These are phyloP conservation scores for Yarrowia porcina DNA, from an alignment of 805 yeast species.

Conservation along the genomic window DNA sequence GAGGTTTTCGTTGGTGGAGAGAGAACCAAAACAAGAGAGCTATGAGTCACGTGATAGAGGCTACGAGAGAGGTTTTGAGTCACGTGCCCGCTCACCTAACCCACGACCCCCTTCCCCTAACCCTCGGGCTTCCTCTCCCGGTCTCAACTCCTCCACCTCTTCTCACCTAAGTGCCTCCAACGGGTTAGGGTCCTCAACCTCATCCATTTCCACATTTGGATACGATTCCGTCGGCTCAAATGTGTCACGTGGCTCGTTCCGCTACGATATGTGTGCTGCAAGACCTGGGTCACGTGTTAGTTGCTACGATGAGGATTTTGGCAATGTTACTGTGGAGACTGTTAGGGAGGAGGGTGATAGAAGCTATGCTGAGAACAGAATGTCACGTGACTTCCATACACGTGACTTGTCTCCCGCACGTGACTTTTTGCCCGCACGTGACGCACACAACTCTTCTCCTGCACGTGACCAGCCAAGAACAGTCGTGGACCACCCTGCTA, in stretches of 20 bases:
- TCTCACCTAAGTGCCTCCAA: not conserved
- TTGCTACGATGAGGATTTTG: slow-evolving; percentile 12
- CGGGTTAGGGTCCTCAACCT: not conserved
- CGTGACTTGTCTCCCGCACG: not conserved
- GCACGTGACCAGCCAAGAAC: no score
- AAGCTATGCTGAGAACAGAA: not conserved
- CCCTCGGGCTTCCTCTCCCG: no score
- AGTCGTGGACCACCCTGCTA: not conserved
- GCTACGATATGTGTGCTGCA: slow-evolving; percentile 1
- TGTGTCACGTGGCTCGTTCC: not conserved
- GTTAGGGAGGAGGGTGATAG: not conserved
- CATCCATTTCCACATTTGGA: slow-evolving; percentile 9
- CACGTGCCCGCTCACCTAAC: no score
- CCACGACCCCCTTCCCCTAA: no score
- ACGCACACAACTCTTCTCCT: not conserved
- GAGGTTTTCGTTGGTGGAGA: not conserved
- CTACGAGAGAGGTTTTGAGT: no score
- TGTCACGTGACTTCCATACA: not conserved
- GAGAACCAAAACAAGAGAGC: not conserved
- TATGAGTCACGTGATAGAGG: no score
- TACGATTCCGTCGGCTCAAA: slow-evolving; percentile 3
- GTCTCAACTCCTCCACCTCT: not conserved
- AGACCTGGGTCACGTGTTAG: not conserved
- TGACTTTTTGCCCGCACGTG: not conserved
- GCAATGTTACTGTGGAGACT: not conserved